Percentiles rank a stretch among this genome's conserved stretches.
Evolutionary conservation across 2,329 filamentous ascomycete species (phyloP).

Genomic region (Alternaria sp.): DNA sequence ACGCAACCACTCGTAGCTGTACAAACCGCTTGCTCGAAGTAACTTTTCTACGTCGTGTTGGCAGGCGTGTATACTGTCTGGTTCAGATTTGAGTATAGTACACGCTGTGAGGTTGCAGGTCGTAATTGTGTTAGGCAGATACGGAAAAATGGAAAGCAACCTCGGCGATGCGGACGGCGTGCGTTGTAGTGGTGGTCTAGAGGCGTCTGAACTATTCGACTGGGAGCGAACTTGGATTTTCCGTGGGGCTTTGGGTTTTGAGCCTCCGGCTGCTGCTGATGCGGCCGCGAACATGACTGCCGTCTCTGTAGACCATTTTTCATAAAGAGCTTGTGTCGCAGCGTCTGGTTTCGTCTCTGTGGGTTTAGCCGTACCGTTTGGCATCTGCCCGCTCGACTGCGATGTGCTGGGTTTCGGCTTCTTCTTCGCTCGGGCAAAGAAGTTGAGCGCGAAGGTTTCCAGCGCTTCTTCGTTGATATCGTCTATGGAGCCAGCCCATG

Average conservation of each 20-base stretch:
- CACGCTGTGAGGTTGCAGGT: constrained; percentile 38
- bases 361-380: constrained; percentile 2
- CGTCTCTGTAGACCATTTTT: constrained; percentile 43
- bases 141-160: constrained; percentile 42
- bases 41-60: constrained; percentile 47
- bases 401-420: constrained; percentile 29
- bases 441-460: constrained; percentile 43
- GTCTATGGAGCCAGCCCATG: constrained; percentile 49
- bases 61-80: constrained; percentile 41
- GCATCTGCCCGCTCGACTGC: constrained; percentile 7
- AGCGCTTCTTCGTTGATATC: constrained; percentile 47
- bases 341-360: constrained; percentile 28
- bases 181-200: constrained; percentile 38
- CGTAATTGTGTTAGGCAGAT: constrained; percentile 37
- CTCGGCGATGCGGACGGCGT: constrained; percentile 41
- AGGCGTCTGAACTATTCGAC: constrained; percentile 28
- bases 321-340: constrained; percentile 38
- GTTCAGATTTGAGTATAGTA: constrained; percentile 33
- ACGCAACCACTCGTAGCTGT: constrained; percentile 48
- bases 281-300: constrained; percentile 41
- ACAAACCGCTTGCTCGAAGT: constrained; percentile 43
- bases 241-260: constrained; percentile 26
- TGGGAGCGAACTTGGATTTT: constrained; percentile 45
- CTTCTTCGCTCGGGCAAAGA: constrained; percentile 34
- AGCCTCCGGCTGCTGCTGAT: constrained; percentile 30